Evolutionary conservation across 495 filamentous ascomycete species (phyloP).

Genomic region (Tuber magnatum): DNA sequence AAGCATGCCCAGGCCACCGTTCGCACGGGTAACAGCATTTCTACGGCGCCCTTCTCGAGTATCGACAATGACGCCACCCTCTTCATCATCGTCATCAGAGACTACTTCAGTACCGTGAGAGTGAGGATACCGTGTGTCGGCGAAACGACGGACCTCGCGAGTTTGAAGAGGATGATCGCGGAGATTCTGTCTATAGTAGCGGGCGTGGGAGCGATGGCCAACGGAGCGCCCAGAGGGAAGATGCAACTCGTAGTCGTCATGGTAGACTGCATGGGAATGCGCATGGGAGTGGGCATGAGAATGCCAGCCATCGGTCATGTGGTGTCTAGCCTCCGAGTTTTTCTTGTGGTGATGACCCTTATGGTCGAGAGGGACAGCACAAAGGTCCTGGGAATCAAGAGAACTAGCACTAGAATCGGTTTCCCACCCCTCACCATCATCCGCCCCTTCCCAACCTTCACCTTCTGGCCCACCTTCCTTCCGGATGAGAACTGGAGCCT

Average conservation of each 20-base stretch:
- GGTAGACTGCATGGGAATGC: constrained; percentile 61
- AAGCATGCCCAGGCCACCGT: constrained; percentile 68
- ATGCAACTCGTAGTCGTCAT: constrained; percentile 87
- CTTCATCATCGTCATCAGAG: constrained; percentile 31
- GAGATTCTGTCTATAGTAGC: constrained; percentile 88
- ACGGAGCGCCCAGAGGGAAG: constrained; percentile 86
- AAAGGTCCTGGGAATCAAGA: constrained; percentile 67
- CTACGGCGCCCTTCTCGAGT: constrained; percentile 49
- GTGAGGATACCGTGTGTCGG: constrained; percentile 38
- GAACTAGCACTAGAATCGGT: constrained; percentile 81
- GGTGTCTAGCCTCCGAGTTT: constrained; percentile 50
- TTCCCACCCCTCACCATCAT: constrained; percentile 68
- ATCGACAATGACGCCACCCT: constrained; percentile 37
- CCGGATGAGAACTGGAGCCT: constrained; percentile 48
- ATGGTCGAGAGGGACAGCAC: constrained; percentile 61
- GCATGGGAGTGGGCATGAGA: constrained; percentile 55
- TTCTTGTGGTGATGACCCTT: constrained; percentile 57
- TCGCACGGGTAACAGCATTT: constrained; percentile 56
- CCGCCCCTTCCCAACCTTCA: constrained; percentile 40
- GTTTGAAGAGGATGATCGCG: constrained; percentile 36
- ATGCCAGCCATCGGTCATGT: constrained; percentile 63
- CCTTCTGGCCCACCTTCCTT: constrained; percentile 46
- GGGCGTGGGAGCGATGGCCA: constrained; percentile 76
- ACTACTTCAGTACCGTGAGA: constrained; percentile 48
- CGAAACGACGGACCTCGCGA: constrained; percentile 31